Conservation (phyloP, 306 rosid genomes). For the Glycine soja region DNA sequence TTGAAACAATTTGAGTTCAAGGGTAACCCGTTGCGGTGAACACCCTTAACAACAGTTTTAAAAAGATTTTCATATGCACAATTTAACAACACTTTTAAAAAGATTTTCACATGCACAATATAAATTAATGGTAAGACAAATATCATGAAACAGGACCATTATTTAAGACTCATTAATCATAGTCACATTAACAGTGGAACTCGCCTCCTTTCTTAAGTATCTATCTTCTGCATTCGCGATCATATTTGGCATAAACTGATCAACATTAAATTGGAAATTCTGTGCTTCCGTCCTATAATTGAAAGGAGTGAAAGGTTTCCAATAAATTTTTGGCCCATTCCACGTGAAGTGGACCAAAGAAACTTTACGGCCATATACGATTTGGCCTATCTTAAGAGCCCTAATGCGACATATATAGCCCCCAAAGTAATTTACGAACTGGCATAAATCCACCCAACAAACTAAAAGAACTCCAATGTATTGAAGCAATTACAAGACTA, state of each 20-base stretch:
- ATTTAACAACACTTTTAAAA: too few relatives aligned
- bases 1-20: too few relatives aligned
- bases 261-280: background rate
- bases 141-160: background rate
- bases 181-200: background rate
- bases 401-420: background rate
- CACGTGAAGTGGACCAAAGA: constrained; percentile 4
- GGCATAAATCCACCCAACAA: background rate
- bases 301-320: background rate
- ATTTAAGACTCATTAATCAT: background rate
- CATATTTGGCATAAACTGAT: background rate
- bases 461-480: background rate
- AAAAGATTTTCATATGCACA: too few relatives aligned
- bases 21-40: too few relatives aligned
- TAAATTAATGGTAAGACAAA: background rate
- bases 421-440: background rate
- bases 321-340: background rate
- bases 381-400: background rate
- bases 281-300: background rate
- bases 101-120: background rate
- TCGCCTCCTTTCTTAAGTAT: background rate
- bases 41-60: too few relatives aligned
- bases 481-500: background rate
- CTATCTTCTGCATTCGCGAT: background rate
- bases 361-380: background rate